Evolutionary conservation across 768 basidiomycete species (phyloP), one percentile per base, ranked within the genome.

Genomic region (Collybia nuda): DNA sequence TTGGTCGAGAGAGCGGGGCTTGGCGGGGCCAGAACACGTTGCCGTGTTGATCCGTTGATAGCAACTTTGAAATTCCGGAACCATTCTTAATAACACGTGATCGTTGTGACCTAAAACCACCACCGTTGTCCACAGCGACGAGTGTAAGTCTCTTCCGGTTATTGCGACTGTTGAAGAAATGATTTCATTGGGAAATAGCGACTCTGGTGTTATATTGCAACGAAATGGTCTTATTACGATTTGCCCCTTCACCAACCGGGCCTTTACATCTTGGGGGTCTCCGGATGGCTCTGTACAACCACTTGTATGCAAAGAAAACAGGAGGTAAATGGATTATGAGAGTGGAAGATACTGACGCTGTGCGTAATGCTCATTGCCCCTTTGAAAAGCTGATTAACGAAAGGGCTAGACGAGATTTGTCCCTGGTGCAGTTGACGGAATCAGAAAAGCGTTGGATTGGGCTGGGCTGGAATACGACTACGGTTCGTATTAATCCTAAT

Each of bases 171-270:
- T 14, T 5, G 14, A 4, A 9, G 14, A 11, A 11, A 11, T 4
- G 9, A 32, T 9, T 11, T 32, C 9, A 32, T 11, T 32, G 32
- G 12, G 3, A 11, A 6, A 3, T 11, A 4, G 9, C 6, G 3
- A 11, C 3, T 11, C 12, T 32, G 32, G 7, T 4, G 2, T 3
- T 11, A 40, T 8, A 40, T 40, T 23, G 40, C 7, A 18, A n/a
- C 40, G 37, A 47, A 18, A 84, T 85, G 75, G 78, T 77, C 9
- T 73, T 93, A 15, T 68, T 98, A 14, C 86, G 97, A 14, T 98
- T 99, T 67, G 97, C 96, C 2, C 97, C 97, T 1, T 98, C 97
- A 1, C 97, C 97, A 1, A 99, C 97, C 0, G 97, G 97, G 1
- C 80, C 87, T 26, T 74, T 98, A 4, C 97, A 99, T 67, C 83